phyloP scores from a whole-genome alignment of 306 rosid species.

The Vigna radiata region DNA sequence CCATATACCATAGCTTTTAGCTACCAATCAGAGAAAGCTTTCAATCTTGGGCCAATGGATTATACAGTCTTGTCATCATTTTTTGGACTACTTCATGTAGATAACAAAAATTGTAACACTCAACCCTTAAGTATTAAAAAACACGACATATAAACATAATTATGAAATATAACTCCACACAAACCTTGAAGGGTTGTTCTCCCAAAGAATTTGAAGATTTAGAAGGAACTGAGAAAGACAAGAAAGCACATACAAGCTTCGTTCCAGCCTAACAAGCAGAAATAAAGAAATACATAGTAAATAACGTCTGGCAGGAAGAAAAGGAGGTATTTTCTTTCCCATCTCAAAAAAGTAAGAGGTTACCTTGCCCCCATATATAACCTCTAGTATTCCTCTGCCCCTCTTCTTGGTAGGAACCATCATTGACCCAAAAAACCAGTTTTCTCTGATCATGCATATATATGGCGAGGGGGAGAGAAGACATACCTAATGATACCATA shows the following conservation, averaged over 20 bases:
- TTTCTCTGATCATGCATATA: no score
- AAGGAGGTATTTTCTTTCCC: neutral
- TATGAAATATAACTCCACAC: constrained; percentile 3
- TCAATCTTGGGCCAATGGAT: constrained; percentile 86
- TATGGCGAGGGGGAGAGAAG: no score
- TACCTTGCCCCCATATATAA: constrained; percentile 97
- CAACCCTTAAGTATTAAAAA: constrained; percentile 9
- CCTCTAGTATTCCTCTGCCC: constrained; percentile 99
- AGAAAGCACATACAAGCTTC: constrained; percentile 93
- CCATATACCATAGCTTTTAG: constrained; percentile 96
- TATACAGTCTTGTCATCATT: constrained; percentile 59
- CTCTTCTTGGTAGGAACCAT: constrained; percentile 99
- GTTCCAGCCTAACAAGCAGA: constrained; percentile 83
- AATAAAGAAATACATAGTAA: constrained; percentile 16
- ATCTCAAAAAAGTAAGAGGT: neutral
- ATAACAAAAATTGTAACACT: constrained; percentile 38
- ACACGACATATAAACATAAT: neutral
- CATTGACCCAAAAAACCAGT: constrained; percentile 82
- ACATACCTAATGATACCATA: no score
- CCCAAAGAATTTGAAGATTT: constrained; percentile 56
- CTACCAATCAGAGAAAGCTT: constrained; percentile 97
- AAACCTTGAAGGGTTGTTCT: neutral
- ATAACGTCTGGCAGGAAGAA: constrained; percentile 12
- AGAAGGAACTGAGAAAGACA: constrained; percentile 95
- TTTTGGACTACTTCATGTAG: constrained; percentile 56